Conservation (phyloP, 345 rosid species). For the Punica granatum region DNA sequence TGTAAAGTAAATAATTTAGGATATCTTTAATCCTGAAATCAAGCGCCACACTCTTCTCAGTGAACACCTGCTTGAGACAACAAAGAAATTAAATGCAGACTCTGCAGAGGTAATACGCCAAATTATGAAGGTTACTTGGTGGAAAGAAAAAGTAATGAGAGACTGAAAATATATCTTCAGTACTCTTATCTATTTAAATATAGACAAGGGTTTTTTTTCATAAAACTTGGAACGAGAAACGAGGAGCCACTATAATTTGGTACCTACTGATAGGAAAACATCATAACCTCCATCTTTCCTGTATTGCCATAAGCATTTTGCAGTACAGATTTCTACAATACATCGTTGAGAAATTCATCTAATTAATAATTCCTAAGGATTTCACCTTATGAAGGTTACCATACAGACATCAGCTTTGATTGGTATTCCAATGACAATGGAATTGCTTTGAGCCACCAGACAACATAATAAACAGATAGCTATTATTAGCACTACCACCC, state of each 20-base stretch:
- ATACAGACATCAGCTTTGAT: neutral
- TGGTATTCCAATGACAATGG: neutral
- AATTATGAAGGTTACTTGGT: neutral
- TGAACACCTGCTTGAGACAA: conserved; percentile 51
- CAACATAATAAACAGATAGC: neutral
- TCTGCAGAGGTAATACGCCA: neutral
- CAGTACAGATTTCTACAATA: neutral
- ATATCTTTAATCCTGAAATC: conserved; percentile 82
- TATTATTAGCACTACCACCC: neutral
- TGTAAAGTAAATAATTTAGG: conserved; percentile 26
- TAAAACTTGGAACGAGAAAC: neutral
- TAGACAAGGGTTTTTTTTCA: neutral
- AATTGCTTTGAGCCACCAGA: neutral
- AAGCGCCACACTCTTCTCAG: conserved; percentile 77
- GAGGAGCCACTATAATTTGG: neutral
- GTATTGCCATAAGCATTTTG: neutral
- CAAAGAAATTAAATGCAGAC: neutral
- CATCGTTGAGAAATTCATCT: neutral
- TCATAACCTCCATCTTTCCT: neutral
- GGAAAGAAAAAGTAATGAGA: neutral
- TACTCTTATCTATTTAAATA: no score
- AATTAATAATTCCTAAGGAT: neutral
- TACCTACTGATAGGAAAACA: neutral
- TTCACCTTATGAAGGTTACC: neutral
- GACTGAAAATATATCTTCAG: neutral